phyloP scores from a whole-genome alignment of 345 rosid genomes.

The Populus euphratica region DNA sequence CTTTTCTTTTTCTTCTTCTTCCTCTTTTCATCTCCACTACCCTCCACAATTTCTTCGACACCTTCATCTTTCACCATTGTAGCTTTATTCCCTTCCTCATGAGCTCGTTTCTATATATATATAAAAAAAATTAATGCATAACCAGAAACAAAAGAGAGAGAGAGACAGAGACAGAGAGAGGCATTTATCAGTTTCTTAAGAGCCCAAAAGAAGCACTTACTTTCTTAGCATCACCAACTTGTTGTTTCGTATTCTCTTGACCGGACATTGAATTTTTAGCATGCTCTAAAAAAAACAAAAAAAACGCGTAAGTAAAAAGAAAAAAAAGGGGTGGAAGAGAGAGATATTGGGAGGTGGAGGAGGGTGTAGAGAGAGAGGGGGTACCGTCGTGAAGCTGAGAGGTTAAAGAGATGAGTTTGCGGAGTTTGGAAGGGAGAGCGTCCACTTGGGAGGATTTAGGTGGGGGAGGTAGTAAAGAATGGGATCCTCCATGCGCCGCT shows the following conservation, averaged over 20 bases:
- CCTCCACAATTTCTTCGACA: conserved; percentile 24
- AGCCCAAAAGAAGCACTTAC: neutral
- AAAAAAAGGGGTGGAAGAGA: neutral
- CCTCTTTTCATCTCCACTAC: conserved; percentile 35
- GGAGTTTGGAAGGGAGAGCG: conserved; percentile 77
- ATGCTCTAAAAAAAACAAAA: conserved; percentile 22
- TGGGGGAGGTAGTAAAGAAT: conserved; percentile 75
- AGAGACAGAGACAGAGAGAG: too few species aligned
- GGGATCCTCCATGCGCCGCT: conserved; percentile 74
- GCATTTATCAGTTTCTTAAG: too few species aligned
- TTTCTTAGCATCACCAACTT: conserved; percentile 13
- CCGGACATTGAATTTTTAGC: conserved; percentile 18
- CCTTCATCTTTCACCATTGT: conserved; percentile 16
- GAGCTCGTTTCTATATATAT: conserved; percentile 20
- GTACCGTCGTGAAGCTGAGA: conserved; percentile 30
- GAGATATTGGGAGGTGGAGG: neutral
- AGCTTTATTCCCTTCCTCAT: conserved; percentile 20
- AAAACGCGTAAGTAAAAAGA: neutral
- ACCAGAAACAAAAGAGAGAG: neutral
- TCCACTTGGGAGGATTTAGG: conserved; percentile 67
- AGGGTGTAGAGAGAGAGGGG: neutral
- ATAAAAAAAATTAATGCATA: neutral
- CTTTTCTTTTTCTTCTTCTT: conserved; percentile 71
- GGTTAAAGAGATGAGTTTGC: conserved; percentile 59
- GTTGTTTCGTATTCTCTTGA: conserved; percentile 18